Evolutionary conservation across 306 rosid genomes (phyloP), one percentile per base, ranked within the genome.

Genomic region (Vigna reflexopilosa): DNA sequence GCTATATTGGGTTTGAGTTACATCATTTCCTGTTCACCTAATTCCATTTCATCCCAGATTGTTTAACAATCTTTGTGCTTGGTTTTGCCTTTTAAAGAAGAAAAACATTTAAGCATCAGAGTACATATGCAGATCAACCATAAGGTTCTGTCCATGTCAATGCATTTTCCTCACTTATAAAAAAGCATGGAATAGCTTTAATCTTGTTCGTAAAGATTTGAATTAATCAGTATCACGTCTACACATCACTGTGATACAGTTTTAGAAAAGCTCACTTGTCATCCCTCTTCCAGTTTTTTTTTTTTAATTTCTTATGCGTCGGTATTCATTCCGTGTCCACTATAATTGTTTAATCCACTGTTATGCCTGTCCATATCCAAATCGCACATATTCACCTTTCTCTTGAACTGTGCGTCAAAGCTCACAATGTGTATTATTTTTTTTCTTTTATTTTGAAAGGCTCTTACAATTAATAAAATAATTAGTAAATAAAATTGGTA

Each of bases 21-120:
- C 59, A 62, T 69, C 16, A 2, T 52, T 62, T 49, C 73, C 26
- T 51, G 48, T 56, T 76, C 38, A 38, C 19, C 58, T 70, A 55
- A 36, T 38, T 48, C 55, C 49, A 48, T 32, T 16, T 67, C 30
- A 73, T 51, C 42, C 67, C 49, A 57, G 56, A 28, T 17, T 28
- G 40, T 61, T 74, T 48, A 19, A 54, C 13, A 63, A 63, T 63
- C 66, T 50, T 24, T 50, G 32, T 57, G 54, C 63, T 16, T 44
- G 26, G 76, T 62, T 70, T 65, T 77, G 68, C 5, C 68, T 63
- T 63, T 63, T 9, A 12, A 65, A 77, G 12, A 40, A 71, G 49
- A 32, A 48, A 9, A 15, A 57, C 48, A 52, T 54, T 9, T 59
- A 61, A 49, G 58, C 70, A 76, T 76, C 54, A 61, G 19, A 76